Conservation (phyloP, 2,329 filamentous ascomycete species). For the Aspergillus calidoustus region DNA sequence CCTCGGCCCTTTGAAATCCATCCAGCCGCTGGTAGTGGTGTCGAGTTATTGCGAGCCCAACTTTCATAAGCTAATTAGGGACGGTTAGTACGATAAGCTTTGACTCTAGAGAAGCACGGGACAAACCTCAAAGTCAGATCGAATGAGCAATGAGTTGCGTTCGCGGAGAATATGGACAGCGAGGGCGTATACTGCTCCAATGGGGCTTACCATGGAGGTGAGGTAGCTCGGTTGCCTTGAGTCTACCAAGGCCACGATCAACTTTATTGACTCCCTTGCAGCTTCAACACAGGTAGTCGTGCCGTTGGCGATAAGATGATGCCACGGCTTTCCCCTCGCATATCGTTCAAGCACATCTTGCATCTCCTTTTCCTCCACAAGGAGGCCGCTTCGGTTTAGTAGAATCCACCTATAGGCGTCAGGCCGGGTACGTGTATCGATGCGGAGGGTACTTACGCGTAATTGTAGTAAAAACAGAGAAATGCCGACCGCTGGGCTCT, state of each 20-base stretch:
- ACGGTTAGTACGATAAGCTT: not conserved
- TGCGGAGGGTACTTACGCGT: not conserved
- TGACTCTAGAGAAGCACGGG: not conserved
- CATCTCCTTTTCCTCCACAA: slow-evolving; percentile 4
- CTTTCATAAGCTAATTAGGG: slow-evolving; percentile 9
- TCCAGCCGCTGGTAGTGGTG: not conserved
- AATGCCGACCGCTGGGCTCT: slow-evolving; percentile 1
- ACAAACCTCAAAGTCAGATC: slow-evolving; percentile 7
- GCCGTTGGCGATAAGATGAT: slow-evolving; percentile 2
- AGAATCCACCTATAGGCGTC: not conserved
- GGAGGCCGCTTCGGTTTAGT: not conserved
- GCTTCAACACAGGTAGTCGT: slow-evolving; percentile 3
- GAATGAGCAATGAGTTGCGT: not conserved
- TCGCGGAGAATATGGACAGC: slow-evolving; percentile 4
- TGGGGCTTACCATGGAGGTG: not conserved
- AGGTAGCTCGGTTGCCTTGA: not conserved
- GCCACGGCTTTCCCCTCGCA: slow-evolving; percentile 1
- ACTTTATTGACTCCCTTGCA: slow-evolving; percentile 7
- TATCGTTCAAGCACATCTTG: not conserved
- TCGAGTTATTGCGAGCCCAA: not conserved
- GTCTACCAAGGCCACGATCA: not conserved
- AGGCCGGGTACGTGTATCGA: not conserved
- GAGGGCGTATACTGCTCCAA: not conserved
- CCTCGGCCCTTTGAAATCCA: not conserved
- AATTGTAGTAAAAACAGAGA: slow-evolving; percentile 6